Evolutionary conservation across 129 eudicot genomes (phyloP).

Genomic region (Oenanthe sinensis): DNA sequence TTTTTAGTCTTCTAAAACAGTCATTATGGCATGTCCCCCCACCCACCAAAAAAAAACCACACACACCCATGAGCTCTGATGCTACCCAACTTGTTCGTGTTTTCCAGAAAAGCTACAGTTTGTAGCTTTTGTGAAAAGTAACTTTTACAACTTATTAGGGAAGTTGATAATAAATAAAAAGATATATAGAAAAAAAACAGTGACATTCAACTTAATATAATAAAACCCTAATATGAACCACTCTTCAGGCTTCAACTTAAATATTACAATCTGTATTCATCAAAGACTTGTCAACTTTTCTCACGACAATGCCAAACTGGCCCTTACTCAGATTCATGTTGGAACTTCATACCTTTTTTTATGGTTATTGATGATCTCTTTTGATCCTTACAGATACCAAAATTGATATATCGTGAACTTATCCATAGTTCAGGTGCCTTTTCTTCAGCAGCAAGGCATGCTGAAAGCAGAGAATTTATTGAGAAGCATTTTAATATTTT

Average conservation of each 20-base stretch:
- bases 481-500: conserved; percentile 69
- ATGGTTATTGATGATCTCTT: conserved; percentile 4
- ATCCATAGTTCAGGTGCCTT: conserved; percentile 27
- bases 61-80: neutral
- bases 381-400: conserved; percentile 53
- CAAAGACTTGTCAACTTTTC: neutral
- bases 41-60: neutral
- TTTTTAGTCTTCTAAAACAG: neutral
- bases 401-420: conserved; percentile 64
- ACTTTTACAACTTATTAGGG: neutral
- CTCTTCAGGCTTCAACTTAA: neutral
- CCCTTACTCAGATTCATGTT: neutral
- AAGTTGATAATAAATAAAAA: neutral
- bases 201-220: neutral
- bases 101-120: neutral
- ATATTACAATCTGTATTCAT: neutral
- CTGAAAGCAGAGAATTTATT: conserved; percentile 34
- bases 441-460: conserved; percentile 29
- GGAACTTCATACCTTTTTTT: neutral
- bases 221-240: neutral
- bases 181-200: neutral
- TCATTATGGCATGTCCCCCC: neutral
- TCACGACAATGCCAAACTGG: neutral
- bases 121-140: neutral
- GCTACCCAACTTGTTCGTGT: neutral